A percentile compares a stretch with the other conserved stretches of the same genome.
Evolutionary conservation across 305 asterid genomes (phyloP).

Genomic region (Rubia peregrina): DNA sequence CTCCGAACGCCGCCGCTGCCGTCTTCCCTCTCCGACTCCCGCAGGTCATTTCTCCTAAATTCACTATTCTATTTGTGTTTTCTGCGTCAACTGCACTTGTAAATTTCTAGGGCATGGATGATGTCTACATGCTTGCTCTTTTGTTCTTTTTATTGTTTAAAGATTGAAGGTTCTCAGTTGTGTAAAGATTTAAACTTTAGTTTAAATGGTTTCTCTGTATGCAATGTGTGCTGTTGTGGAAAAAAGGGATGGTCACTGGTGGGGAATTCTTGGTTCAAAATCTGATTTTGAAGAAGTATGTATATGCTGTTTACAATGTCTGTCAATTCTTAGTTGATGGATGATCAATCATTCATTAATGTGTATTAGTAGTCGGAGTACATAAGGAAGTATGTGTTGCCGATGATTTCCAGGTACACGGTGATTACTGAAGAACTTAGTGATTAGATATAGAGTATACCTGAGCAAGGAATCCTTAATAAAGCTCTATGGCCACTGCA

Average conservation of each 20-base stretch:
- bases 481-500: slow-evolving; percentile 16
- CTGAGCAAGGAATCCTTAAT: neutral
- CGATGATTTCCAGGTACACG: slow-evolving; percentile 6
- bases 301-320: neutral
- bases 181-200: neutral
- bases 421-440: neutral
- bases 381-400: neutral
- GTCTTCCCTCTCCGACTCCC: neutral
- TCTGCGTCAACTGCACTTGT: neutral
- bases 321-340: neutral
- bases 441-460: neutral
- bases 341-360: neutral
- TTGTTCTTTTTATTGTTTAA: neutral
- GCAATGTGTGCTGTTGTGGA: neutral
- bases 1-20: neutral
- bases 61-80: neutral
- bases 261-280: neutral
- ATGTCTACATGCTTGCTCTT: neutral
- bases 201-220: neutral
- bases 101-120: neutral
- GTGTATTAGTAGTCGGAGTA: neutral
- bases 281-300: neutral
- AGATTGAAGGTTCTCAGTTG: neutral
- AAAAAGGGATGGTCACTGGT: neutral
- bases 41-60: neutral